Conservation (phyloP, 1,284 basidiomycete species). For the Rhodotorula sp. region DNA sequence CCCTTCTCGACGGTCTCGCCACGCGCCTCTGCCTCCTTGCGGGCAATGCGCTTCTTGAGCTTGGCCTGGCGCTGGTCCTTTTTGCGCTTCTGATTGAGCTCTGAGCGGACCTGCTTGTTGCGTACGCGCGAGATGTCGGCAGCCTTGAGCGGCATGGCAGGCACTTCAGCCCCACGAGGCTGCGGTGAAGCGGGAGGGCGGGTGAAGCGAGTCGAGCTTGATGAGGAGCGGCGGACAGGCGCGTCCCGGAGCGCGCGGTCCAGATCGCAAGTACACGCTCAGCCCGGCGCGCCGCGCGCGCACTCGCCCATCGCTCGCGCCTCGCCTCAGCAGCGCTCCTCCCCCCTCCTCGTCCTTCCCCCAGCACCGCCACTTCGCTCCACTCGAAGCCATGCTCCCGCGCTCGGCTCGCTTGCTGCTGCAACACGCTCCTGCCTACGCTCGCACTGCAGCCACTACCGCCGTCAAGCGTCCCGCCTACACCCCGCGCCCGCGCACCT, state of each 20-base stretch:
- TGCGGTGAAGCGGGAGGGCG: not conserved
- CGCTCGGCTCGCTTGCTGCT: not conserved
- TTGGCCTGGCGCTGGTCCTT: constrained; percentile 78
- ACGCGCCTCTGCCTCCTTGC: constrained; percentile 66
- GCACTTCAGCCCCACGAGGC: not conserved
- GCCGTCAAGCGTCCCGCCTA: not conserved
- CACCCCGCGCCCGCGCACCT: not conserved
- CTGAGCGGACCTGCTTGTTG: constrained; percentile 52
- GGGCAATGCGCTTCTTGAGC: constrained; percentile 73
- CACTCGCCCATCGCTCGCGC: too few species aligned
- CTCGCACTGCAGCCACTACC: not conserved
- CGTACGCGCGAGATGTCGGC: constrained; percentile 44
- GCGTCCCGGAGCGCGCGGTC: too few species aligned
- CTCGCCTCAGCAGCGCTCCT: not conserved
- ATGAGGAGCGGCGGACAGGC: not conserved
- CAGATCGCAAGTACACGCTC: too few species aligned
- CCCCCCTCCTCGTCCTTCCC: not conserved
- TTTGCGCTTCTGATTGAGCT: constrained; percentile 63
- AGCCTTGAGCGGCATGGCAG: constrained; percentile 21
- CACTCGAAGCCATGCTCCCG: not conserved
- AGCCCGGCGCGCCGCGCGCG: too few species aligned
- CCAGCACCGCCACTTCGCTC: not conserved
- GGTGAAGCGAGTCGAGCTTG: too few species aligned
- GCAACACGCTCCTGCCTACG: not conserved
- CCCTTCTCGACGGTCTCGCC: constrained; percentile 49